Percentiles rank a stretch among this genome's conserved stretches.
These are phyloP conservation scores for Puccinia coronata DNA, from an alignment of 1,284 basidiomycete genomes.

Conservation along the genomic window DNA sequence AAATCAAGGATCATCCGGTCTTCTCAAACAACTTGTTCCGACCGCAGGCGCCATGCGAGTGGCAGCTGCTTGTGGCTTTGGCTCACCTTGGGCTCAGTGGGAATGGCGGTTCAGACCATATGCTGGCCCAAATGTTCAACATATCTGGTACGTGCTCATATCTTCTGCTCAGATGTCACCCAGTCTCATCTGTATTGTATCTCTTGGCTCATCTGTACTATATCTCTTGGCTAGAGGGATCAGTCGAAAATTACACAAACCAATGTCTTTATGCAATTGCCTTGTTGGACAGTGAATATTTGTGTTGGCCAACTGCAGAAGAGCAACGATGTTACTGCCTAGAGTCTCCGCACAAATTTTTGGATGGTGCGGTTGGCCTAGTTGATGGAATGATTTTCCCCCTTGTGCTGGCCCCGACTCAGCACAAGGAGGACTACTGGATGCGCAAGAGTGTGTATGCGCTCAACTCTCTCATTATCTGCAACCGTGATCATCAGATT, in stretches of 20 bases:
- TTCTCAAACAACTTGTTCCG: neutral
- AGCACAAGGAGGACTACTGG: constrained; percentile 19
- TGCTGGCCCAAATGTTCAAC: constrained; percentile 4
- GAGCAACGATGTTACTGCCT: too few species aligned
- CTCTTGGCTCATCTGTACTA: neutral
- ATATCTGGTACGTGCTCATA: neutral
- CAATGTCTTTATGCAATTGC: constrained; percentile 1
- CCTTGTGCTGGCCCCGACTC: neutral
- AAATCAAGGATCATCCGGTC: neutral
- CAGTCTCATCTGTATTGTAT: neutral
- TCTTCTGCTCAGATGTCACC: too few species aligned
- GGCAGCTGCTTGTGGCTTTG: constrained; percentile 5
- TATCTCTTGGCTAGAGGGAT: neutral
- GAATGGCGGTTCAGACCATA: neutral
- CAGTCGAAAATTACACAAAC: constrained; percentile 11
- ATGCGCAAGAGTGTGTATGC: neutral
- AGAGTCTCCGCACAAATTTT: neutral
- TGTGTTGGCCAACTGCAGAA: neutral
- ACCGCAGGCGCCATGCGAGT: neutral
- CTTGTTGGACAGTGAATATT: neutral
- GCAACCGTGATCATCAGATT: neutral
- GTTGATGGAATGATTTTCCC: constrained; percentile 12
- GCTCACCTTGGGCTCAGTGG: neutral
- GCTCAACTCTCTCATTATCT: constrained; percentile 12
- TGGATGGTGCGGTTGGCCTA: constrained; percentile 13